A percentile compares a stretch with the other conserved stretches of the same genome.
Conservation (phyloP, 2,329 filamentous ascomycete genomes). For the Cladobotryum mycophilum region DNA sequence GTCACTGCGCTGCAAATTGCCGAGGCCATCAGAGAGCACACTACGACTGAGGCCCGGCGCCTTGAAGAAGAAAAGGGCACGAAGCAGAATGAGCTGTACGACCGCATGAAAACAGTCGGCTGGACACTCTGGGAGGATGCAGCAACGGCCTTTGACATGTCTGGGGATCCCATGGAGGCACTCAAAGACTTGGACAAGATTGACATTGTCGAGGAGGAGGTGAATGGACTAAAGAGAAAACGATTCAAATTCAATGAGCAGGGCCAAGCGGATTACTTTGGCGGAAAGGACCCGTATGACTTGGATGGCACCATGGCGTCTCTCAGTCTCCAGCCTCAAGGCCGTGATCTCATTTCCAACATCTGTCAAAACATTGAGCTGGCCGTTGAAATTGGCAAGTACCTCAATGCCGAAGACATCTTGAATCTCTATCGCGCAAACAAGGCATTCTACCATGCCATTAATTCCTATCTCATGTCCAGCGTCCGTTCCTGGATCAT, state of each 20-base stretch:
- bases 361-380: slow-evolving; percentile 45
- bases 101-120: slow-evolving; percentile 2
- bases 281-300: slow-evolving; percentile 24
- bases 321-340: slow-evolving; percentile 18
- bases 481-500: slow-evolving; percentile 51
- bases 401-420: slow-evolving; percentile 50
- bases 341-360: slow-evolving; percentile 38
- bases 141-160: background rate
- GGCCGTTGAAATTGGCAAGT: slow-evolving; percentile 46
- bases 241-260: slow-evolving; percentile 24
- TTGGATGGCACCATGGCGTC: background rate
- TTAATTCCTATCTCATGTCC: slow-evolving; percentile 54
- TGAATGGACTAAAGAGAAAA: slow-evolving; percentile 16
- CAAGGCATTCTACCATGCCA: slow-evolving; percentile 52
- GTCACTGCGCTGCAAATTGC: slow-evolving; percentile 15
- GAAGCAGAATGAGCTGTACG: background rate
- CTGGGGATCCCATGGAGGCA: background rate
- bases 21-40: slow-evolving; percentile 17
- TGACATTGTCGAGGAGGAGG: slow-evolving; percentile 6
- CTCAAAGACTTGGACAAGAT: slow-evolving; percentile 10
- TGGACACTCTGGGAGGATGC: background rate
- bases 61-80: background rate
- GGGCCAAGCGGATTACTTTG: slow-evolving; percentile 24
- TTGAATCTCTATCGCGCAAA: slow-evolving; percentile 60
- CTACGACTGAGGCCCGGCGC: slow-evolving; percentile 14